Evolutionary conservation across 2,329 filamentous ascomycete genomes (phyloP).

Genomic region (Dryadomyces quercus-mongolicae): DNA sequence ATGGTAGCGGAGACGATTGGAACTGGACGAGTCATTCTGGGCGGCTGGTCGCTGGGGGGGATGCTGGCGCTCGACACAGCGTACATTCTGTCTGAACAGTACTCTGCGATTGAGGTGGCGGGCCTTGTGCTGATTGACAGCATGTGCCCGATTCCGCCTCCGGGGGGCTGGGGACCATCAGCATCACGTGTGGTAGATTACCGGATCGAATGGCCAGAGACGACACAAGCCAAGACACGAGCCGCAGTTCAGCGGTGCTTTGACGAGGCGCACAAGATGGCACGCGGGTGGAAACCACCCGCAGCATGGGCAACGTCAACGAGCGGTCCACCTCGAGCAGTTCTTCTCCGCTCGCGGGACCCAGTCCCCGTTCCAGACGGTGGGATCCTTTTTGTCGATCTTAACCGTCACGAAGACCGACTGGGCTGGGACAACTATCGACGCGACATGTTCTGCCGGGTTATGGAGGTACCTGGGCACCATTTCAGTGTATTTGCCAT

Average conservation of each 20-base stretch:
- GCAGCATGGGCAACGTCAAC: not conserved
- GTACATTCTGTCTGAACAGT: constrained; percentile 22
- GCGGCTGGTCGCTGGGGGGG: constrained; percentile 45
- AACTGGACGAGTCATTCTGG: constrained; percentile 32
- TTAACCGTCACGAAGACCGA: constrained; percentile 25
- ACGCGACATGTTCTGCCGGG: constrained; percentile 27
- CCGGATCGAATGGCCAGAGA: constrained; percentile 15
- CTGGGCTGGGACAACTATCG: constrained; percentile 39
- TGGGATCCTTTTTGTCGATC: constrained; percentile 25
- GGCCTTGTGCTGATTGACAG: constrained; percentile 44
- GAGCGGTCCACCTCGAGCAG: constrained; percentile 23
- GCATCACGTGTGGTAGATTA: constrained; percentile 16
- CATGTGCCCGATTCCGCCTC: constrained; percentile 20
- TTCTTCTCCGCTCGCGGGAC: constrained; percentile 33
- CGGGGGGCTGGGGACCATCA: constrained; percentile 3
- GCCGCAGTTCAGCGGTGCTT: constrained; percentile 25
- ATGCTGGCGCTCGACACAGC: constrained; percentile 38
- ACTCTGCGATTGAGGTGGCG: constrained; percentile 23
- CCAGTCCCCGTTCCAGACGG: constrained; percentile 21
- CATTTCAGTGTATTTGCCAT: constrained; percentile 36
- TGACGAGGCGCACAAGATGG: constrained; percentile 27
- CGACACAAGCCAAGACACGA: constrained; percentile 18
- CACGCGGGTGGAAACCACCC: constrained; percentile 27
- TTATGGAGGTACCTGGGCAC: constrained; percentile 37
- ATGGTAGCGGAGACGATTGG: constrained; percentile 29